Evolutionary conservation across 164 flowering plant genomes (phyloP).

Genomic region (Umbellularia californica): DNA sequence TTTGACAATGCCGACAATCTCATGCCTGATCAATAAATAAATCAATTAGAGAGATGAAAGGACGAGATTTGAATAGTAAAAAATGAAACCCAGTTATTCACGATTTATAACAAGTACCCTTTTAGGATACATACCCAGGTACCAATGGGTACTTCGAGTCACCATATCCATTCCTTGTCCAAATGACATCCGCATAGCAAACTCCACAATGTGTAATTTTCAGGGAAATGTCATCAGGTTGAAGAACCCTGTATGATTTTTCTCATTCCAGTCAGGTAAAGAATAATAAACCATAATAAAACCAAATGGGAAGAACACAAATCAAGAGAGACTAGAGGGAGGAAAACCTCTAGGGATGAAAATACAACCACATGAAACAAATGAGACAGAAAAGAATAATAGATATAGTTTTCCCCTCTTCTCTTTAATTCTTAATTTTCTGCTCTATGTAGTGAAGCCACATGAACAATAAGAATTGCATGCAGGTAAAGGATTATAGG

Average conservation of each 20-base stretch:
- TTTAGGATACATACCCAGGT: constrained; percentile 53
- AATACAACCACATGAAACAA: too few relatives aligned
- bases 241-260: constrained; percentile 36
- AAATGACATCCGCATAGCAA: constrained; percentile 67
- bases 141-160: constrained; percentile 66
- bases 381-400: too few relatives aligned
- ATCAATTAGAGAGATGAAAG: neutral
- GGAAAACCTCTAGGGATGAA: too few relatives aligned
- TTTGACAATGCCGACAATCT: constrained; percentile 73
- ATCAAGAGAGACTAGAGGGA: too few relatives aligned
- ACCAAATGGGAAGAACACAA: too few relatives aligned
- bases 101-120: neutral
- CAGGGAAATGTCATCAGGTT: constrained; percentile 55
- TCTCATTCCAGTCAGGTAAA: constrained; percentile 6
- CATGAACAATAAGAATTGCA: too few relatives aligned
- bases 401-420: too few relatives aligned
- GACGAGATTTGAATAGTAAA: neutral
- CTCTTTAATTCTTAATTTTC: too few relatives aligned
- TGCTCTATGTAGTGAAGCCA: too few relatives aligned
- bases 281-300: neutral
- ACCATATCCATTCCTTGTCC: constrained; percentile 45
- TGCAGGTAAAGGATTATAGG: too few relatives aligned
- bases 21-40: constrained; percentile 50
- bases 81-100: neutral
- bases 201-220: constrained; percentile 77